Percentiles rank a stretch among this genome's conserved stretches.
phyloP scores from a whole-genome alignment of 805 yeast species.

The Maudiozyma serrabonitensis region DNA sequence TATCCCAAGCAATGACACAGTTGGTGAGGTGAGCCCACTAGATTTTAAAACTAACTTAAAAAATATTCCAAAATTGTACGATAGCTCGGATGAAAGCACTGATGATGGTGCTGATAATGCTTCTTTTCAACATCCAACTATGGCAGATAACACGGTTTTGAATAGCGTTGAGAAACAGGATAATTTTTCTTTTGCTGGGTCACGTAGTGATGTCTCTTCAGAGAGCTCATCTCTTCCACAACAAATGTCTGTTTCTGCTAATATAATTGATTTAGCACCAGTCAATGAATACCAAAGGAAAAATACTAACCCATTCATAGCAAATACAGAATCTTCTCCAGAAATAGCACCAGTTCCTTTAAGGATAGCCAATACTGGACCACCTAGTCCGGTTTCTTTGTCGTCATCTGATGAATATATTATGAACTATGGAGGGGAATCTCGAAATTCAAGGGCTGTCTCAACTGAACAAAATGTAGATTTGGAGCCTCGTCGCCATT shows the following conservation, averaged over 20 bases:
- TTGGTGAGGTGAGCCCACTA: neutral
- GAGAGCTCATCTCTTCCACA: neutral
- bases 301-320: slow-evolving; percentile 1
- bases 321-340: neutral
- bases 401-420: neutral
- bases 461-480: neutral
- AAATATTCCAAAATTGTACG: neutral
- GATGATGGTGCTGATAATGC: neutral
- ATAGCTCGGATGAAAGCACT: neutral
- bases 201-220: neutral
- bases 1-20: neutral
- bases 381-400: neutral
- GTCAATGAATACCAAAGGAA: neutral
- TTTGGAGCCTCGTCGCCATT: slow-evolving; percentile 11
- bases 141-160: neutral
- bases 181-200: neutral
- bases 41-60: neutral
- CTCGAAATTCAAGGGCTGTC: neutral
- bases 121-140: neutral
- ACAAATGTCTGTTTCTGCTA: neutral
- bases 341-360: neutral
- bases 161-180: neutral
- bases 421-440: neutral
- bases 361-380: neutral
- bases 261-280: neutral